A percentile compares a stretch with the other conserved stretches of the same genome.
Conservation (phyloP, 345 rosid genomes). For the Ailanthus altissimus region DNA sequence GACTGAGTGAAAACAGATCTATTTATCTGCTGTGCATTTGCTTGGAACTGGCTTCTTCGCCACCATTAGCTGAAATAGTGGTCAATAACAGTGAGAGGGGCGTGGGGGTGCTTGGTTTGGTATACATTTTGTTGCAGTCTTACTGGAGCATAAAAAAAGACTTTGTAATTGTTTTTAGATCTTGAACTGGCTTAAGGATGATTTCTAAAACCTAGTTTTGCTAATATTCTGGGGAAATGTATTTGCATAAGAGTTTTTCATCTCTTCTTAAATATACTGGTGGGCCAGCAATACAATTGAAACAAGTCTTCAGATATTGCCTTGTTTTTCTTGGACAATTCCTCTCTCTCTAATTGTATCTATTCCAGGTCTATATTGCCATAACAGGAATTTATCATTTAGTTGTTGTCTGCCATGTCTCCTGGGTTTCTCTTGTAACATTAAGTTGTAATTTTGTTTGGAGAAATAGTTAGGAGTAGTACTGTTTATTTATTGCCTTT, state of each 20-base stretch:
- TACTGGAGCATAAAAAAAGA: neutral
- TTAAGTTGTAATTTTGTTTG: conserved; percentile 9
- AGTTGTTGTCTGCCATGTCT: neutral
- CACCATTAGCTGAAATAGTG: too few relatives aligned
- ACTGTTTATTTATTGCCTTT: neutral
- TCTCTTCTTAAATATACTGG: neutral
- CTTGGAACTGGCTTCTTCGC: neutral
- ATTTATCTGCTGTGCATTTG: neutral
- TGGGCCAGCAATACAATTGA: neutral
- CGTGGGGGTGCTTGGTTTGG: neutral
- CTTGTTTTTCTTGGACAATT: neutral
- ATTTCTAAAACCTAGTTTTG: neutral
- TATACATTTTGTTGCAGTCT: neutral
- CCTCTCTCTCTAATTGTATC: neutral
- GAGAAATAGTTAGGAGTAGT: neutral
- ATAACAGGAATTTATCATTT: neutral
- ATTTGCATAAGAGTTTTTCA: neutral
- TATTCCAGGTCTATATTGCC: neutral
- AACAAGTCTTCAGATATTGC: neutral
- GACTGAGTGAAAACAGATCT: neutral
- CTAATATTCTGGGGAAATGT: neutral
- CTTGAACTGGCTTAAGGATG: neutral
- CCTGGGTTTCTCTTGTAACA: neutral
- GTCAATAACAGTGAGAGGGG: neutral
- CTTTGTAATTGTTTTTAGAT: neutral